These are phyloP conservation scores for Barnettozyma wickerhamii DNA, from an alignment of 805 yeast species.

Conservation along the genomic window DNA sequence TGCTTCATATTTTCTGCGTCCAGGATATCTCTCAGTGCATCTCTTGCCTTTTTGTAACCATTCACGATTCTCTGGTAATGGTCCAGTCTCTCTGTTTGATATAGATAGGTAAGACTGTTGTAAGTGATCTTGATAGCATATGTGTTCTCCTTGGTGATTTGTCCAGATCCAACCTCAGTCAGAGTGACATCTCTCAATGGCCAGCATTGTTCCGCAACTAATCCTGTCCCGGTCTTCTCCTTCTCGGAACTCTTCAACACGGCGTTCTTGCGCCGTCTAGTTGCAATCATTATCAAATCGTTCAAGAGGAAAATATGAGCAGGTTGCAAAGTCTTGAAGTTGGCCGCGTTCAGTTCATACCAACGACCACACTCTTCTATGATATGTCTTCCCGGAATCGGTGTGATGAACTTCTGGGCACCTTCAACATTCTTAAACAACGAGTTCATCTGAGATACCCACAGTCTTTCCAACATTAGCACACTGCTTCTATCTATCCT, in stretches of 20 bases:
- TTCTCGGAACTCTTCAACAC: conserved; percentile 24
- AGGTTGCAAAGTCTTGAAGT: conserved; percentile 74
- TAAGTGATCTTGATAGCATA: conserved; percentile 44
- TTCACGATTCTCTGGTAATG: conserved; percentile 51
- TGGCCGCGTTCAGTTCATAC: conserved; percentile 82
- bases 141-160: conserved; percentile 7
- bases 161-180: conserved; percentile 16
- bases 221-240: conserved; percentile 25
- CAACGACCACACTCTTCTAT: conserved; percentile 77
- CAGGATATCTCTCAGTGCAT: conserved; percentile 52
- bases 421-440: conserved; percentile 85
- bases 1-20: conserved; percentile 45
- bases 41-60: conserved; percentile 57
- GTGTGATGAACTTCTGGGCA: conserved; percentile 75
- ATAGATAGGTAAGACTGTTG: conserved; percentile 48
- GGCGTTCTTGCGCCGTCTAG: conserved; percentile 41
- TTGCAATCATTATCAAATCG: conserved; percentile 73
- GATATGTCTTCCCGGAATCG: conserved; percentile 76
- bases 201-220: conserved; percentile 77
- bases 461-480: conserved; percentile 68
- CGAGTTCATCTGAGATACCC: conserved; percentile 69
- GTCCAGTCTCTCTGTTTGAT: conserved; percentile 56
- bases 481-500: conserved; percentile 63
- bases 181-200: conserved; percentile 56
- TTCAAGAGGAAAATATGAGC: conserved; percentile 74